These are phyloP conservation scores for Phanerodontia chrysosporium DNA, from an alignment of 768 basidiomycete species.

Conservation along the genomic window DNA sequence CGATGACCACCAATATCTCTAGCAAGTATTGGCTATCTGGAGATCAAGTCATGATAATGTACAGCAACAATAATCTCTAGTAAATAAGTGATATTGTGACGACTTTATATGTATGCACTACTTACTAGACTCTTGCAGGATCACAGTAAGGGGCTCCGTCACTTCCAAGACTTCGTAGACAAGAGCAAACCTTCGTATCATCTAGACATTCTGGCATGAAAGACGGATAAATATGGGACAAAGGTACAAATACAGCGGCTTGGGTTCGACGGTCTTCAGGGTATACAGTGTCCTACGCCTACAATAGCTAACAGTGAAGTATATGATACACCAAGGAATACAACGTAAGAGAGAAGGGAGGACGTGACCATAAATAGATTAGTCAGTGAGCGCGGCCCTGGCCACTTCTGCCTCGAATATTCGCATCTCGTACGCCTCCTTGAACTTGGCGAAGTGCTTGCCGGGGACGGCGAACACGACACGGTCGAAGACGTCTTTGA, in stretches of 20 bases:
- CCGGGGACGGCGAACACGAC: slow-evolving; percentile 41
- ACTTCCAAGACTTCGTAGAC: too few species aligned
- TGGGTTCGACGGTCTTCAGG: neutral
- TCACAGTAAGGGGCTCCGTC: too few species aligned
- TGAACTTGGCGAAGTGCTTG: slow-evolving; percentile 33
- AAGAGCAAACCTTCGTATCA: too few species aligned
- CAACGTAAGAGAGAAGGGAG: neutral
- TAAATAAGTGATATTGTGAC: too few species aligned
- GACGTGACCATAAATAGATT: neutral
- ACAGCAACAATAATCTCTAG: too few species aligned
- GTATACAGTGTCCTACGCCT: neutral
- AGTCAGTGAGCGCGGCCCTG: slow-evolving; percentile 7
- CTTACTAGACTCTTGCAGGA: too few species aligned
- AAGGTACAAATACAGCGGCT: neutral
- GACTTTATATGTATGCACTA: too few species aligned
- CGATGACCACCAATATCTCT: too few species aligned
- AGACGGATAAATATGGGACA: neutral
- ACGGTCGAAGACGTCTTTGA: slow-evolving; percentile 37
- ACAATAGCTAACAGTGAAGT: neutral
- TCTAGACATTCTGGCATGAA: too few species aligned
- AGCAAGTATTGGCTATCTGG: too few species aligned
- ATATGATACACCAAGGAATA: neutral
- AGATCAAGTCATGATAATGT: too few species aligned
- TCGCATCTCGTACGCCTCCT: slow-evolving; percentile 36
- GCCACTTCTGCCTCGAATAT: slow-evolving; percentile 33